Evolutionary conservation across 83 land plant genomes (phyloP).

Genomic region (Larix sibirica): DNA sequence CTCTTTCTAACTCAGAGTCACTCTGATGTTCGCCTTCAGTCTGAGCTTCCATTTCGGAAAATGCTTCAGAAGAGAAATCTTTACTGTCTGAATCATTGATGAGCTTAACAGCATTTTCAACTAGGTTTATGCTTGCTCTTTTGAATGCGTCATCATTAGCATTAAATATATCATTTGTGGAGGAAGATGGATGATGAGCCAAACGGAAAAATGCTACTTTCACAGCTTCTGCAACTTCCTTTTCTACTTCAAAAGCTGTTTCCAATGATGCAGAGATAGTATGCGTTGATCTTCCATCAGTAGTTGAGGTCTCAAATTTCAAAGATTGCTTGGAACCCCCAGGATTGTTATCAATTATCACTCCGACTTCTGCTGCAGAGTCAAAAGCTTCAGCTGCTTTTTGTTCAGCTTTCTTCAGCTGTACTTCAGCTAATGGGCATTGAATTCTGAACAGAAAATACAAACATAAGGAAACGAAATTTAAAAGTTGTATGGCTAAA

Average conservation of each 20-base stretch:
- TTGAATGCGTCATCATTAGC: constrained; percentile 39
- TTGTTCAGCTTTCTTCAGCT: constrained; percentile 62
- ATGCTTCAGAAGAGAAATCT: constrained; percentile 6
- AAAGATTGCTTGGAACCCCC: constrained; percentile 36
- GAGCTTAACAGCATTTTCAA: constrained; percentile 7
- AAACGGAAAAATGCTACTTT: constrained; percentile 67
- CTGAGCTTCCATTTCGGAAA: constrained; percentile 39
- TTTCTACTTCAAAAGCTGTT: constrained; percentile 90
- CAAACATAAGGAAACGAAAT: neutral
- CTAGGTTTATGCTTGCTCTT: constrained; percentile 48
- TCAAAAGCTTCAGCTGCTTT: constrained; percentile 71
- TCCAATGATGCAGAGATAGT: constrained; percentile 73
- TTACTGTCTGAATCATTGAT: neutral
- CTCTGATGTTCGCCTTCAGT: constrained; percentile 1
- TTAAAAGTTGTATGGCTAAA: neutral
- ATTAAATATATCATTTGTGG: constrained; percentile 10
- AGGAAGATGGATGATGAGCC: constrained; percentile 36
- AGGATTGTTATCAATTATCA: constrained; percentile 65
- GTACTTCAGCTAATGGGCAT: constrained; percentile 59
- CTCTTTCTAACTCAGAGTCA: constrained; percentile 20
- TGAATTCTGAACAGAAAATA: constrained; percentile 51
- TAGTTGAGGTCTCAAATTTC: constrained; percentile 33
- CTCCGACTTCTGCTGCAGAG: constrained; percentile 68
- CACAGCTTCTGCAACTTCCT: constrained; percentile 84
- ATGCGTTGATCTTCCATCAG: constrained; percentile 46